These are phyloP conservation scores for Penicillium sp. DNA, from an alignment of 2,329 filamentous ascomycete species.

Conservation along the genomic window DNA sequence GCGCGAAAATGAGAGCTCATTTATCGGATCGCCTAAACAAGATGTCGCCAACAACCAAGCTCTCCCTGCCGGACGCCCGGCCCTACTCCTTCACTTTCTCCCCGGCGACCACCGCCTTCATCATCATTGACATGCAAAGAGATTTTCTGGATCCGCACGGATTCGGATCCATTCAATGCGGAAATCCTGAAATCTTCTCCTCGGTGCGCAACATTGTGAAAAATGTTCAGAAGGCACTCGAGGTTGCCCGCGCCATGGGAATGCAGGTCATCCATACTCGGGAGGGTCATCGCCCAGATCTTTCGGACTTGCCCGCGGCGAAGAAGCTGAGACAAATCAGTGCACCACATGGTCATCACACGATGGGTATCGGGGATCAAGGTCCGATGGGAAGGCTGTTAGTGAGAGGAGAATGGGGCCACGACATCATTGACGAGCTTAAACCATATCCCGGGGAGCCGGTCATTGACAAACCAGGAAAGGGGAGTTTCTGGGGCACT, in stretches of 20 bases:
- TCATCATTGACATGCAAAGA: background rate
- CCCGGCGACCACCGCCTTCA: background rate
- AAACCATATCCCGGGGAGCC: background rate
- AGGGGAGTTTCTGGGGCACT: background rate
- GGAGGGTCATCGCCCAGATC: background rate
- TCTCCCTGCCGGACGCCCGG: background rate
- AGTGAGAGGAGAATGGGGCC: background rate
- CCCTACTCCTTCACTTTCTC: background rate
- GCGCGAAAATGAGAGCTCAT: too few species aligned
- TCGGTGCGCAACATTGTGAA: background rate
- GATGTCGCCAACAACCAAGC: background rate
- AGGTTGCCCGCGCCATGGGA: background rate
- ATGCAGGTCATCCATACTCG: background rate
- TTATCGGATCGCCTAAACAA: background rate
- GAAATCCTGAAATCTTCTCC: background rate
- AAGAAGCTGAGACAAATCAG: background rate
- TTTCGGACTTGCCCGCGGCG: background rate
- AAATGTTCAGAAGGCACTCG: background rate
- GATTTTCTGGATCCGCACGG: background rate
- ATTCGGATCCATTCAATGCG: background rate
- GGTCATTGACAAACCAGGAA: background rate
- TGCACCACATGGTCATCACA: background rate
- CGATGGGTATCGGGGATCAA: background rate
- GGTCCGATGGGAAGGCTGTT: background rate
- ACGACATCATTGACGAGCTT: background rate